Evolutionary conservation across 2,329 filamentous ascomycete genomes (phyloP).

Genomic region (Alternaria triticina): DNA sequence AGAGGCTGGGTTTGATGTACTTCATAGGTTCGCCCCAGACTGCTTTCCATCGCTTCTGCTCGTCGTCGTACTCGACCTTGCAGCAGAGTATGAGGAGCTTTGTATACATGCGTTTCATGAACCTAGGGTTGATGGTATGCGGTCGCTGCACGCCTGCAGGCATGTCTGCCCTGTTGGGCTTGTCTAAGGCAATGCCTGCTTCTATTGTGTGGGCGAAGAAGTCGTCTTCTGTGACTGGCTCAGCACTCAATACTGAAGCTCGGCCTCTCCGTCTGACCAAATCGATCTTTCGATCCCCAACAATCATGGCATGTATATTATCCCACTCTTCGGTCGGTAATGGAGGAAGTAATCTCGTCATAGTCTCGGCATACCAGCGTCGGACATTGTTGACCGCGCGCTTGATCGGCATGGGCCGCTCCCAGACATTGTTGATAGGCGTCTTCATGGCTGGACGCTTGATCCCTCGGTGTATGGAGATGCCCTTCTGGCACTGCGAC

Average conservation of each 20-base stretch:
- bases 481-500: constrained; percentile 28
- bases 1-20: constrained; percentile 13
- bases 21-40: constrained; percentile 32
- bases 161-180: constrained; percentile 33
- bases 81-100: constrained; percentile 52
- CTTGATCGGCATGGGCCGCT: constrained; percentile 53
- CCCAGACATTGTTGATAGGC: constrained; percentile 55
- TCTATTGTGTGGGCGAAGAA: constrained; percentile 15
- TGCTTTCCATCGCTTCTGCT: constrained; percentile 32
- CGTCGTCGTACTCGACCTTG: constrained; percentile 48
- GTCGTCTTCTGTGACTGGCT: constrained; percentile 1
- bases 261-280: constrained; percentile 30
- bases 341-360: constrained; percentile 54
- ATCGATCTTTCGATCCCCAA: constrained; percentile 39
- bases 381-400: constrained; percentile 53
- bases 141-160: constrained; percentile 32
- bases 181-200: constrained; percentile 30
- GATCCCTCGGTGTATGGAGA: constrained; percentile 28
- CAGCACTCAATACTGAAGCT: neutral
- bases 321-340: constrained; percentile 55
- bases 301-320: constrained; percentile 48
- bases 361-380: constrained; percentile 52
- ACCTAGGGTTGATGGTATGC: constrained; percentile 50
- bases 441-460: constrained; percentile 40
- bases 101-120: constrained; percentile 56